These are phyloP conservation scores for Talaromyces pinophilus DNA, from an alignment of 2,329 filamentous ascomycete genomes.

Conservation along the genomic window DNA sequence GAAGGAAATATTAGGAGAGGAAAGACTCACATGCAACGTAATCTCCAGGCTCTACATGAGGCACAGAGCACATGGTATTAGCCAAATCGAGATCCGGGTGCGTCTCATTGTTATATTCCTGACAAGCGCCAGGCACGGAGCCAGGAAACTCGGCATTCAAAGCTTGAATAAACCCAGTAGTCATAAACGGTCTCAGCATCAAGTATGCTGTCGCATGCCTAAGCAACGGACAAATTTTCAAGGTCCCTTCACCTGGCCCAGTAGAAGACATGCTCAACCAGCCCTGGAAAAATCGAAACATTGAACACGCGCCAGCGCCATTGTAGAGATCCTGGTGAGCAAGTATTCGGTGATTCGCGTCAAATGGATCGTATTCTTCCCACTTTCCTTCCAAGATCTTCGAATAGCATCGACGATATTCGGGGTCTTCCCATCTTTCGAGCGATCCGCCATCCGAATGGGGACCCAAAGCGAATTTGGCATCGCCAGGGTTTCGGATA, in stretches of 20 bases:
- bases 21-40: conserved; percentile 61
- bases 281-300: conserved; percentile 87
- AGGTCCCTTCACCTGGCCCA: conserved; percentile 72
- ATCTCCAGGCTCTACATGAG: conserved; percentile 69
- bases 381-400: conserved; percentile 71
- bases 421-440: conserved; percentile 71
- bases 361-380: conserved; percentile 82
- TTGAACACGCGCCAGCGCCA: conserved; percentile 76
- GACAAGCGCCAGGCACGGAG: conserved; percentile 66
- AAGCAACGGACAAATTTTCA: conserved; percentile 78
- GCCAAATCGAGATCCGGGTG: conserved; percentile 71
- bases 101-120: conserved; percentile 64
- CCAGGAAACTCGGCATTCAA: conserved; percentile 62
- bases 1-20: not conserved
- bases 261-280: conserved; percentile 78
- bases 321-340: conserved; percentile 76
- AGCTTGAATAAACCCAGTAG: conserved; percentile 49
- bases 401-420: conserved; percentile 74
- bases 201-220: conserved; percentile 75
- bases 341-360: conserved; percentile 66
- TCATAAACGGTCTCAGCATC: conserved; percentile 82
- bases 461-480: conserved; percentile 69
- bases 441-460: conserved; percentile 74
- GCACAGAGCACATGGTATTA: conserved; percentile 70
- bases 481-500: conserved; percentile 71